Evolutionary conservation across 192 early-diverging fungal genomes (phyloP), one percentile per base, ranked within the genome.

Genomic region (Obelidium mucronatum): DNA sequence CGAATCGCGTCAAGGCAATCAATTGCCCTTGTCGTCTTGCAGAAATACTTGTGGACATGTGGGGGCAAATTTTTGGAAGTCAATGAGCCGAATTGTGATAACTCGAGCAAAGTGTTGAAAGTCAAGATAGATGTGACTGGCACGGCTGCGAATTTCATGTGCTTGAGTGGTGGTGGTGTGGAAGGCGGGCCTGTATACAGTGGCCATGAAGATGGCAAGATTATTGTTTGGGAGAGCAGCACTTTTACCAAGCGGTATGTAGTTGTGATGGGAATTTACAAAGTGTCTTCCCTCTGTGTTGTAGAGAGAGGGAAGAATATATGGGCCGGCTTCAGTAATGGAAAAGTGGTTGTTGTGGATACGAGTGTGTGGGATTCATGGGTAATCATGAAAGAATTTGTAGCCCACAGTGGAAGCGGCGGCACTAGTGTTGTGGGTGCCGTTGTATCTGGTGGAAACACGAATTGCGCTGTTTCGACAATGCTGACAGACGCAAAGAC

Each of bases 281-380:
- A 86, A 40, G 90, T 94, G 35, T 89, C 86, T 63, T 80, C 86
- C 19, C 74, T 94, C 59, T 58, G 55, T 58, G 22, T 58, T 15
- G 35, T 64, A 13, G 89, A 85, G 6, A 86, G 90, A n/a, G 80
- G 82, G 76, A 70, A 85, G 63, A 73, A 94, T 13, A n/a, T n/a
- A n/a, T 95, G 94, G 94, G 87, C 83, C 28, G 94, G 93, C 3
- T 91, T 87, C 67, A 84, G 86, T 8, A 94, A 91, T 40, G 94
- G 94, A 26, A 93, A 90, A 81, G 90, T 95, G 33, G 84, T 87
- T 52, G 84, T 95, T 8, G 92, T 90, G 39, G 92, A 95, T 77
- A 80, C 77, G 13, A 61, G 35, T 39, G 44, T 39, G 39, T 68
- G 66, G 66, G 66, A 68, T 51, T 17, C 17, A 51, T 68, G 66